phyloP scores from a whole-genome alignment of 306 rosid genomes.

The Ziziphus jujuba region DNA sequence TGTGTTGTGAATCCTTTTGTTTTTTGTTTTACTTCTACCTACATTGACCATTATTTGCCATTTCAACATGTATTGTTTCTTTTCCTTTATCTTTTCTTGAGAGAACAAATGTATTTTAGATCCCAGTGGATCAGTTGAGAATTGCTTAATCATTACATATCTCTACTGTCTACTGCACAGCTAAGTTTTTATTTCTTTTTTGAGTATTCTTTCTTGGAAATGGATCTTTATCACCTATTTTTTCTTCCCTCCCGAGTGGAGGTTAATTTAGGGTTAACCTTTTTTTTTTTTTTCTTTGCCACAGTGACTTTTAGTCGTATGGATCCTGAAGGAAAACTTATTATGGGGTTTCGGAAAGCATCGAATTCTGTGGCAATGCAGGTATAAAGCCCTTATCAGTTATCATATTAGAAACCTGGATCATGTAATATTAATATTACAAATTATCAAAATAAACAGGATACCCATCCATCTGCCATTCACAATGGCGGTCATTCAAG shows the following conservation, averaged over 20 bases:
- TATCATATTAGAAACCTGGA: constrained; percentile 38
- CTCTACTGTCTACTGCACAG: not conserved
- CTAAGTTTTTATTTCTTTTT: no score
- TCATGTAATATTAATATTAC: constrained; percentile 37
- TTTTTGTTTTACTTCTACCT: no score
- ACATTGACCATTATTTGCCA: not conserved
- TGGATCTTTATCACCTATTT: not conserved
- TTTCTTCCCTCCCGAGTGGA: not conserved
- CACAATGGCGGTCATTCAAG: constrained; percentile 82
- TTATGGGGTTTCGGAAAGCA: constrained; percentile 97
- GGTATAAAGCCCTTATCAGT: constrained; percentile 58
- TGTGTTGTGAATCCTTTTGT: no score
- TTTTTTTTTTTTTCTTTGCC: constrained; percentile 17
- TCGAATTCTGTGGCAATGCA: constrained; percentile 64
- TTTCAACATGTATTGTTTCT: not conserved
- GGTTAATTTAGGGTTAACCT: not conserved
- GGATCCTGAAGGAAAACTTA: constrained; percentile 99
- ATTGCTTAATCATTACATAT: no score
- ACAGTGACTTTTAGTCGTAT: constrained; percentile 97
- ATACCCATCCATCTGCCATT: constrained; percentile 65
- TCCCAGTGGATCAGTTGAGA: no score
- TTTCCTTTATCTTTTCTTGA: not conserved
- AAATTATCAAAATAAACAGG: constrained; percentile 70
- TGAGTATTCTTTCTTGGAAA: not conserved
- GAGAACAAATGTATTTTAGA: no score